Evolutionary conservation across 768 basidiomycete species (phyloP), one percentile per base, ranked within the genome.

Genomic region (Neoboletus magnificus): DNA sequence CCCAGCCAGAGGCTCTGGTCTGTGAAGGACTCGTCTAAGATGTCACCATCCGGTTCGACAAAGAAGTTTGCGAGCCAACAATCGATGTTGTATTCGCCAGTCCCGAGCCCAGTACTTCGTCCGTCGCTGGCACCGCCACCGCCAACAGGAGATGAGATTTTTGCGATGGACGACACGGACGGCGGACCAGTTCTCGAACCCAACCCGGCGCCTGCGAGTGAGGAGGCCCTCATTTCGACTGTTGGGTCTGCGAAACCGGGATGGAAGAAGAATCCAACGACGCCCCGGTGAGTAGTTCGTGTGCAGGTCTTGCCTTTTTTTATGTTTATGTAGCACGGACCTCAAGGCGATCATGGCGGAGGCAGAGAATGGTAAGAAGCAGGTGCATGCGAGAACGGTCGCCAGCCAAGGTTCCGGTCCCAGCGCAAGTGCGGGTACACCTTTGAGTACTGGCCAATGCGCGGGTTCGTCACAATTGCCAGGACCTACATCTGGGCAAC

Each of bases 311-410:
- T 58, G 49, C 65, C 57, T 25, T 37, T 55, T 53, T 50, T 58
- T 35, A 61, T 53, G 37, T n/a, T 40, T 23, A 12, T 57, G 10
- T 57, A 93, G 89, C 23, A 82, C 86, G 13, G 91, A 96, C 66
- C 86, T 98, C 81, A 89, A 87, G 63, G 73, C 82, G 16, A 82
- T 98, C 54, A 91, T 98, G 82, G 90, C 87, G 0, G 94, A 94
- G 69, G 81, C 86, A 1, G 83, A 79, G 46, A 72, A 64, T 16
- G 68, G 56, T 30, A 70, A 62, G 52, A 63, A 48, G 16, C 54
- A 56, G 20, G 54, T 48, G 32, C 36, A 58, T 32, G 22, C 35
- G 33, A 39, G 32, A 20, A 15, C 48, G 20, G 20, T 52, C 5
- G 46, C 63, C 48, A 18, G 36, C 11, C 54, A n/a, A 39, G 47